A percentile compares a stretch with the other conserved stretches of the same genome.
Conservation (phyloP, 1,139 yeast species). For the Debaryomyces sp. region DNA sequence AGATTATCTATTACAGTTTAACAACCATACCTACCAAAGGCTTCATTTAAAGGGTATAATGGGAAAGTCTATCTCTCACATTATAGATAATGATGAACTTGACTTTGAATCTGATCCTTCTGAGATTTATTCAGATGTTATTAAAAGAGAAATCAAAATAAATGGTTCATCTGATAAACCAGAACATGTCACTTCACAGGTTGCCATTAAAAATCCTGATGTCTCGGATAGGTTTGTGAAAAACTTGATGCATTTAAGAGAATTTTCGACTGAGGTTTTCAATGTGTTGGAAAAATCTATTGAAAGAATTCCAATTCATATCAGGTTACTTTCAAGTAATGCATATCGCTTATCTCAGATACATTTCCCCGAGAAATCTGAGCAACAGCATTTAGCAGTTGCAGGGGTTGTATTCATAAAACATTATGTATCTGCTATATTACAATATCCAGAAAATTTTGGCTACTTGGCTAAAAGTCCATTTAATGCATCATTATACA, state of each 20-base stretch:
- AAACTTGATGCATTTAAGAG: conserved; percentile 77
- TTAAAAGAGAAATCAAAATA: conserved; percentile 51
- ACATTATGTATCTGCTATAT: conserved; percentile 65
- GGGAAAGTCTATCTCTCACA: conserved; percentile 49
- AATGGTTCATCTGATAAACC: conserved; percentile 38
- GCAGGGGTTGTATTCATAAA: conserved; percentile 70
- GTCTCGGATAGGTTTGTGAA: conserved; percentile 70
- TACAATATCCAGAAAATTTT: conserved; percentile 68
- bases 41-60: conserved; percentile 55
- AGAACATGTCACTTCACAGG: conserved; percentile 52
- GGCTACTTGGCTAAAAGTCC: conserved; percentile 43
- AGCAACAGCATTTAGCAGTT: conserved; percentile 59
- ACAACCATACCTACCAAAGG: conserved; percentile 62
- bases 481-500: conserved; percentile 30
- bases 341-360: conserved; percentile 38
- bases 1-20: conserved; percentile 55
- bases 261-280: conserved; percentile 59
- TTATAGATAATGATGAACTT: conserved; percentile 58
- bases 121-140: conserved; percentile 52
- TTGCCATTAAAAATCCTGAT: conserved; percentile 76
- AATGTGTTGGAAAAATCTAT: conserved; percentile 44
- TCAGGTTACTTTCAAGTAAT: conserved; percentile 45
- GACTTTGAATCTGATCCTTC: conserved; percentile 84
- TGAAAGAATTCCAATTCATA: conserved; percentile 60
- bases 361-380: conserved; percentile 54